A percentile compares a stretch with the other conserved stretches of the same genome.
These are phyloP conservation scores for Microbotryum silenes-acaulis DNA, from an alignment of 1,284 basidiomycete species.

Conservation along the genomic window DNA sequence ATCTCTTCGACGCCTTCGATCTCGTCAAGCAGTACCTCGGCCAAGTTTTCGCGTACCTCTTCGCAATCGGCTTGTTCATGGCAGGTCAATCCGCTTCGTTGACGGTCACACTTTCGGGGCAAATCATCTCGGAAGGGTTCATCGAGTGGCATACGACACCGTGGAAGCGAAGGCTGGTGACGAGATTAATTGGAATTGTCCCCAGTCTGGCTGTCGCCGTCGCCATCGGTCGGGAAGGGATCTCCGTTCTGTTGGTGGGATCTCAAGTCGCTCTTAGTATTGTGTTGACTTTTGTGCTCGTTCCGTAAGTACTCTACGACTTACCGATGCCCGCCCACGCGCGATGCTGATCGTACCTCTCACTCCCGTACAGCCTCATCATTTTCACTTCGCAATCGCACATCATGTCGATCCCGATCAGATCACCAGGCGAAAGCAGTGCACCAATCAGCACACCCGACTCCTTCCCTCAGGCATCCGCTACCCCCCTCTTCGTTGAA, in stretches of 20 bases:
- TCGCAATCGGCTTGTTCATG: slow-evolving; percentile 74
- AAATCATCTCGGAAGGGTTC: slow-evolving; percentile 90
- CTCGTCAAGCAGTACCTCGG: slow-evolving; percentile 62
- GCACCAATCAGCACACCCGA: neutral
- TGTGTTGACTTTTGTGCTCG: slow-evolving; percentile 76
- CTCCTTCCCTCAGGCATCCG: neutral
- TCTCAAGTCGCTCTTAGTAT: slow-evolving; percentile 74
- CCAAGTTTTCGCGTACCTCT: slow-evolving; percentile 66
- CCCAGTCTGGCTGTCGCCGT: slow-evolving; percentile 75
- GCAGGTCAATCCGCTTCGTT: slow-evolving; percentile 88
- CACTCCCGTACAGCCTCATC: slow-evolving; percentile 24
- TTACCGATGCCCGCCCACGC: neutral
- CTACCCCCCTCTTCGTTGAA: neutral
- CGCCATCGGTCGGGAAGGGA: slow-evolving; percentile 62
- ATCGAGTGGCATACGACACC: slow-evolving; percentile 60
- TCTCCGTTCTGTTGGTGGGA: slow-evolving; percentile 73
- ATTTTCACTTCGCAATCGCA: slow-evolving; percentile 29
- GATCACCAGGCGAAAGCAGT: neutral
- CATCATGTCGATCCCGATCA: slow-evolving; percentile 28
- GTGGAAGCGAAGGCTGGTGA: slow-evolving; percentile 64
- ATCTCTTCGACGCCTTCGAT: slow-evolving; percentile 71
- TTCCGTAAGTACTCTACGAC: slow-evolving; percentile 47
- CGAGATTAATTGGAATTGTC: slow-evolving; percentile 75
- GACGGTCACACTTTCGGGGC: slow-evolving; percentile 83
- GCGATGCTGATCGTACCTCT: neutral